phyloP scores from a whole-genome alignment of 495 filamentous ascomycete genomes.

The Chaetomium tenue region DNA sequence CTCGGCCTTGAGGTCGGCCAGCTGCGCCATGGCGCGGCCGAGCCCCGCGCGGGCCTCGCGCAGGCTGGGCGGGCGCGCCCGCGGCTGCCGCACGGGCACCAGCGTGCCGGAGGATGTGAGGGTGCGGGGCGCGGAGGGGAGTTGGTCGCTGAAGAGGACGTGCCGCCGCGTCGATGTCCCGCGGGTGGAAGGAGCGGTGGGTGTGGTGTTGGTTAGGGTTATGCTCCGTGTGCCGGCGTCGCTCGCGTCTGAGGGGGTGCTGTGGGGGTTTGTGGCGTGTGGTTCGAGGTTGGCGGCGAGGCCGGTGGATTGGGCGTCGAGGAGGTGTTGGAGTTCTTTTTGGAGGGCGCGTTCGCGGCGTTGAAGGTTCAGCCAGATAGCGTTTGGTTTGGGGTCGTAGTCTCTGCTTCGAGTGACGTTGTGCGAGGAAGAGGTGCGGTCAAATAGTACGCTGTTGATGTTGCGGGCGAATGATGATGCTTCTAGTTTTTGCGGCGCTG shows the following conservation, averaged over 20 bases:
- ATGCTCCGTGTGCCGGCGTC: constrained; percentile 42
- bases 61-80: constrained; percentile 56
- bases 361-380: constrained; percentile 39
- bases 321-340: constrained; percentile 69
- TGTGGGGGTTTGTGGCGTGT: constrained; percentile 2
- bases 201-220: constrained; percentile 36
- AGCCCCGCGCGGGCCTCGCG: constrained; percentile 69
- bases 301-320: constrained; percentile 83
- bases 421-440: constrained; percentile 23
- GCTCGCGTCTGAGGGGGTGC: constrained; percentile 17
- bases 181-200: constrained; percentile 12
- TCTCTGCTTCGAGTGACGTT: constrained; percentile 16
- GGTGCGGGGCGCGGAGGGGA: not conserved
- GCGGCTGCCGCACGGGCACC: constrained; percentile 63
- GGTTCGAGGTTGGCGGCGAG: constrained; percentile 45
- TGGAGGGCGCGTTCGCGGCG: constrained; percentile 64
- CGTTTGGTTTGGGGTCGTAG: constrained; percentile 33
- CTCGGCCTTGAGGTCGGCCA: constrained; percentile 69
- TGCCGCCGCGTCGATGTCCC: constrained; percentile 2
- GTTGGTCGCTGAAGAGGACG: constrained; percentile 30
- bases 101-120: constrained; percentile 40
- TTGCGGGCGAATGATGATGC: constrained; percentile 28
- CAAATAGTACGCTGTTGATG: constrained; percentile 38
- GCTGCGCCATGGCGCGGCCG: constrained; percentile 64
- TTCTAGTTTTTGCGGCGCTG: constrained; percentile 9